These are phyloP conservation scores for Aegilops tauschii DNA, from an alignment of 176 grass and related monocot genomes.

Conservation along the genomic window DNA sequence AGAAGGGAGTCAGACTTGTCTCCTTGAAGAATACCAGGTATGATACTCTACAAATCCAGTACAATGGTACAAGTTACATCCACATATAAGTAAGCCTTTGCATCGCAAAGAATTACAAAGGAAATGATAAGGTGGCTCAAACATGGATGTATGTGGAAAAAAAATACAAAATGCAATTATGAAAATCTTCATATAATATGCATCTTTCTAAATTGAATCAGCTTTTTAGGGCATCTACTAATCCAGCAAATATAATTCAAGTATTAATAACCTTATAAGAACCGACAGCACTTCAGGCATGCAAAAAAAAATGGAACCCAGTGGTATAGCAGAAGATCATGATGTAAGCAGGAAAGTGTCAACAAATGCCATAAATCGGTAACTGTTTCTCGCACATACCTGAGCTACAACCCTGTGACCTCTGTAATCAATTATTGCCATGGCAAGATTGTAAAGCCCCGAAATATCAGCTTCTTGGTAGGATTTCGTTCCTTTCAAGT, in stretches of 20 bases:
- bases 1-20: constrained; percentile 96
- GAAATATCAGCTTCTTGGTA: constrained; percentile 96
- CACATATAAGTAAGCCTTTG: neutral
- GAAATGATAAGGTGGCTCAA: neutral
- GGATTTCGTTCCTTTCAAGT: constrained; percentile 95
- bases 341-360: neutral
- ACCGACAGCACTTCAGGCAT: neutral
- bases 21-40: constrained; percentile 99
- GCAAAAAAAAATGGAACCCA: neutral
- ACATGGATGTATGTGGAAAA: constrained; percentile 2
- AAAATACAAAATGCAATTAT: neutral
- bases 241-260: neutral
- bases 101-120: neutral
- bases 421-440: constrained; percentile 98
- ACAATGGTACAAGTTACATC: neutral
- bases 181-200: neutral
- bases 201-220: neutral
- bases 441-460: constrained; percentile 98
- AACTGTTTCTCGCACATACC: constrained; percentile 40
- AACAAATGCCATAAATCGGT: neutral
- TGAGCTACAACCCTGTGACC: constrained; percentile 98
- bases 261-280: neutral
- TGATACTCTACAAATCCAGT: constrained; percentile 73
- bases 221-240: neutral
- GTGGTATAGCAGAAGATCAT: neutral